phyloP scores from a whole-genome alignment of 116 monocot genomes.

The Cymodocea nodosa region DNA sequence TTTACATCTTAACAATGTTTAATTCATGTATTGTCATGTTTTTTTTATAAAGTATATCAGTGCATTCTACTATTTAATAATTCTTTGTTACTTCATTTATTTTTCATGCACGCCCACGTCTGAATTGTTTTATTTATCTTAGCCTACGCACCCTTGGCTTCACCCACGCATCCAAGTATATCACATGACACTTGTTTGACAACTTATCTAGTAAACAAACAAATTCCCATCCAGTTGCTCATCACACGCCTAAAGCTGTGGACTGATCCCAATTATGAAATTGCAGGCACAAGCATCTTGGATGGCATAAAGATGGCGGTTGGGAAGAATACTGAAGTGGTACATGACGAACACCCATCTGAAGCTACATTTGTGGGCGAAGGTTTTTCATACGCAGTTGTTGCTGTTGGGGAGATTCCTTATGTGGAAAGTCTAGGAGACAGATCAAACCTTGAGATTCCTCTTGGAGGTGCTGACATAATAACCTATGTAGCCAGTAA shows the following conservation, averaged over 20 bases:
- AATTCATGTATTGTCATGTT: too few relatives aligned
- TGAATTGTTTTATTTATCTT: too few relatives aligned
- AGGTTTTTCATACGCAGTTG: constrained; percentile 50
- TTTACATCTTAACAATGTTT: too few relatives aligned
- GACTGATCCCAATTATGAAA: not conserved
- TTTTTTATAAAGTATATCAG: too few relatives aligned
- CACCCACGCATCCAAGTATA: too few relatives aligned
- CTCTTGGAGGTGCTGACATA: constrained; percentile 32
- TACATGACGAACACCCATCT: constrained; percentile 40
- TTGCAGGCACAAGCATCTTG: constrained; percentile 53
- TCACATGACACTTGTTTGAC: too few relatives aligned
- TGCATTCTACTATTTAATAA: too few relatives aligned
- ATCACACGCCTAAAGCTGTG: not conserved
- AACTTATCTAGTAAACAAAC: too few relatives aligned
- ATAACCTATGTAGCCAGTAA: constrained; percentile 21
- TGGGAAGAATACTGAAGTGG: constrained; percentile 49
- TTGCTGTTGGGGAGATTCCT: constrained; percentile 57
- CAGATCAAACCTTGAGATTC: constrained; percentile 49
- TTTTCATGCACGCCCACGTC: too few relatives aligned
- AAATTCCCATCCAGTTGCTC: too few relatives aligned
- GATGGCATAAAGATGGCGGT: constrained; percentile 51
- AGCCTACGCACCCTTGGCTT: too few relatives aligned
- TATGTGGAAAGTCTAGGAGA: constrained; percentile 67
- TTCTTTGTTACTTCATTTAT: too few relatives aligned
- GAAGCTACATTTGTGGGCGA: constrained; percentile 24